Evolutionary conservation across 192 early-diverging fungal genomes (phyloP).

Genomic region (Coemansia sp.): DNA sequence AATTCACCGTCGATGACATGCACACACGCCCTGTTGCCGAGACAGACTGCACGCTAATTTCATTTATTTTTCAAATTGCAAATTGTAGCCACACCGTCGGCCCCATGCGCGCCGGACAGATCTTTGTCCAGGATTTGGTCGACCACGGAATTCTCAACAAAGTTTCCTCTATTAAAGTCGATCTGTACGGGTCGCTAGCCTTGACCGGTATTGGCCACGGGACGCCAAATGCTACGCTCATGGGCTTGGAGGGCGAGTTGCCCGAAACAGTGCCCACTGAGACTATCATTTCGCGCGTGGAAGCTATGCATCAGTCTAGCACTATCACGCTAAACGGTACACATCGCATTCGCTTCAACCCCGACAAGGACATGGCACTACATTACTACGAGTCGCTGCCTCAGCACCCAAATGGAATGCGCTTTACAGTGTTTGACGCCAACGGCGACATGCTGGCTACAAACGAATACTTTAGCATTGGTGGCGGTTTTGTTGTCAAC

Average conservation of each 20-base stretch:
- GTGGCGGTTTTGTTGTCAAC: constrained; percentile 95
- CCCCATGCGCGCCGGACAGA: constrained; percentile 96
- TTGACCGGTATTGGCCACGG: constrained; percentile 94
- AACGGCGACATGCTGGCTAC: constrained; percentile 84
- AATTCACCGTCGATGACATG: background rate
- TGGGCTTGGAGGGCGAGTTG: constrained; percentile 89
- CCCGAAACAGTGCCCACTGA: constrained; percentile 83
- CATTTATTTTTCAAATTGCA: background rate
- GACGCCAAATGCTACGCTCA: constrained; percentile 87
- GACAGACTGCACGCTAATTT: constrained; percentile 2
- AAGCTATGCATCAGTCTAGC: constrained; percentile 72
- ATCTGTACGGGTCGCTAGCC: constrained; percentile 92
- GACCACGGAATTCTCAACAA: constrained; percentile 64
- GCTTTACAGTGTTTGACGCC: constrained; percentile 83
- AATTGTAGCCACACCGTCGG: constrained; percentile 78
- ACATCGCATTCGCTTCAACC: constrained; percentile 80
- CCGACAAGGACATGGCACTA: constrained; percentile 82
- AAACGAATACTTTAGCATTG: constrained; percentile 96
- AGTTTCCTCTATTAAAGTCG: constrained; percentile 67
- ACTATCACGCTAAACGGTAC: constrained; percentile 71
- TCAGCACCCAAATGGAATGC: constrained; percentile 95
- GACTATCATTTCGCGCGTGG: constrained; percentile 71
- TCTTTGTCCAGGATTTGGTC: constrained; percentile 86
- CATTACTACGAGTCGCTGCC: constrained; percentile 85
- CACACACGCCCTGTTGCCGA: too few species aligned